A percentile compares a stretch with the other conserved stretches of the same genome.
Evolutionary conservation across 108 stramenopile genomes (phyloP).

Genomic region (Pseudonitzschia multistriata): DNA sequence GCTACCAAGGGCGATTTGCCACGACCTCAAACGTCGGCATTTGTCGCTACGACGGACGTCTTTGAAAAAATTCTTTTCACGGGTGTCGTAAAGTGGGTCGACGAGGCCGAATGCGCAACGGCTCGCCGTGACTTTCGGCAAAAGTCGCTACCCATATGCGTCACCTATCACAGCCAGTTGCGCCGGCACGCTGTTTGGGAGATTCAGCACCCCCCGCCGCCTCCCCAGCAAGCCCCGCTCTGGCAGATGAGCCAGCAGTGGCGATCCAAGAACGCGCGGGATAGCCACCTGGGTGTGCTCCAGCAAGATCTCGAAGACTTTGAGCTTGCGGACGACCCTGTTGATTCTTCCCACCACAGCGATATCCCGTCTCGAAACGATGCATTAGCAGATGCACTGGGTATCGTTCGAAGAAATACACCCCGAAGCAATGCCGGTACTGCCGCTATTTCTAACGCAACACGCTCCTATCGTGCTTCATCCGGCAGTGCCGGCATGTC

Average conservation of each 20-base stretch:
- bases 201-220: constrained; percentile 38
- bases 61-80: constrained; percentile 64
- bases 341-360: not conserved
- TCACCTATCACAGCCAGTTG: constrained; percentile 46
- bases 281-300: constrained; percentile 24
- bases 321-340: constrained; percentile 16
- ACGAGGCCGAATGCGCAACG: constrained; percentile 15
- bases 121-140: not conserved
- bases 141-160: constrained; percentile 29
- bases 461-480: not conserved
- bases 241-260: constrained; percentile 40
- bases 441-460: not conserved
- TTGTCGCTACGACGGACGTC: constrained; percentile 45
- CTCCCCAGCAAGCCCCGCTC: constrained; percentile 32
- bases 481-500: not conserved
- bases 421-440: constrained; percentile 26
- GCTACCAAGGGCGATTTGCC: not conserved
- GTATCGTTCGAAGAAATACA: constrained; percentile 28
- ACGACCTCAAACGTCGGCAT: too few species aligned
- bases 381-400: constrained; percentile 55
- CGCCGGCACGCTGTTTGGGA: constrained; percentile 56
- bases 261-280: constrained; percentile 27
- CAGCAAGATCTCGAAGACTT: constrained; percentile 34
- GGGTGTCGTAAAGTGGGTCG: constrained; percentile 40
- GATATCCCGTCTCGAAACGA: constrained; percentile 29